Conservation (phyloP, 225 moss, liverwort and hornwort genomes). For the Climacium dendroides region DNA sequence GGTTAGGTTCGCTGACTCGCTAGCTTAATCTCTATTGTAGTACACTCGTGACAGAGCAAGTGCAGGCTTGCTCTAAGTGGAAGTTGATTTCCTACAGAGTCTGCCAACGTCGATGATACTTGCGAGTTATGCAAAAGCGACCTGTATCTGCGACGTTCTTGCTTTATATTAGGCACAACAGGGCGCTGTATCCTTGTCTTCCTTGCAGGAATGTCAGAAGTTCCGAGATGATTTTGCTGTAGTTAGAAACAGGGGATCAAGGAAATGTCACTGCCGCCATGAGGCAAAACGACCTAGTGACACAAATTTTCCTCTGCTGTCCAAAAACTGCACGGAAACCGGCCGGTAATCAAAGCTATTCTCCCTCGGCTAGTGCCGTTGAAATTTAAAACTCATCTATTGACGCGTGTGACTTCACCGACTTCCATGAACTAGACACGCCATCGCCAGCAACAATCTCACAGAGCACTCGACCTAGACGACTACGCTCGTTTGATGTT, state of each 20-base stretch:
- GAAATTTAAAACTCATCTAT: neutral
- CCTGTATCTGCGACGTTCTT: neutral
- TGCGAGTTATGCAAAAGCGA: too few species aligned
- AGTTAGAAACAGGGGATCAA: neutral
- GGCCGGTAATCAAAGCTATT: neutral
- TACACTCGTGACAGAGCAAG: neutral
- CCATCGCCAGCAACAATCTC: neutral
- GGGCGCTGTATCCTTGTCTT: too few species aligned
- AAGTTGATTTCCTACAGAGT: neutral
- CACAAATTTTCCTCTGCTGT: neutral
- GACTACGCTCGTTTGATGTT: neutral
- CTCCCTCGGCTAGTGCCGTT: too few species aligned
- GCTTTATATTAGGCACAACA: neutral
- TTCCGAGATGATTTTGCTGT: neutral
- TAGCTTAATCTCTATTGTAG: too few species aligned
- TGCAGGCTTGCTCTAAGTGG: neutral
- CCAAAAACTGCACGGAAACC: neutral
- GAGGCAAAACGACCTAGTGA: too few species aligned
- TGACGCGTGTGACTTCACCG: too few species aligned
- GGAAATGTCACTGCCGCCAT: neutral
- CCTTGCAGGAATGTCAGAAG: too few species aligned
- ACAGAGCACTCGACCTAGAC: neutral
- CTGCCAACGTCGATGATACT: neutral
- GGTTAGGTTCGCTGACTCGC: neutral
- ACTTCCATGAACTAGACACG: neutral